Conservation (phyloP, 352 stramenopile species). For the Plasmopara muralis region DNA sequence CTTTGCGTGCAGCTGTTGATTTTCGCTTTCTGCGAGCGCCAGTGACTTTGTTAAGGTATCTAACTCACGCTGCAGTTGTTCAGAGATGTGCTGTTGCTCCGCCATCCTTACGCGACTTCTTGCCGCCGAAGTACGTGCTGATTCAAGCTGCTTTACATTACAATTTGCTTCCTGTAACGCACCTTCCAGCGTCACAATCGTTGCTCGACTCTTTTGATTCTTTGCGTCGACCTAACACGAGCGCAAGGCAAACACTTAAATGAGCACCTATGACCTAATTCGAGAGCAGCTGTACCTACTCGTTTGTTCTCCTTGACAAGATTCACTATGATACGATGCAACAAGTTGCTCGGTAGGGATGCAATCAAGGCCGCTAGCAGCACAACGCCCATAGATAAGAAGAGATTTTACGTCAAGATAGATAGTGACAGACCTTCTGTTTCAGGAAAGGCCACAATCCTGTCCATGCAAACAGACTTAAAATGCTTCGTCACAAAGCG, state of each 20-base stretch:
- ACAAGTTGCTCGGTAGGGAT: conserved; percentile 48
- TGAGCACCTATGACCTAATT: neutral
- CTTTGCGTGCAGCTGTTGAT: conserved; percentile 27
- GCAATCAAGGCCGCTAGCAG: conserved; percentile 47
- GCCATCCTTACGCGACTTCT: conserved; percentile 26
- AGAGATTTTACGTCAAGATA: neutral
- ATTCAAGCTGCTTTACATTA: conserved; percentile 31
- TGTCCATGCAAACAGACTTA: conserved; percentile 59
- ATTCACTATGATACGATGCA: conserved; percentile 63
- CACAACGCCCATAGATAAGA: neutral
- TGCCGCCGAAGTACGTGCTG: conserved; percentile 23
- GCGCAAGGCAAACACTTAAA: neutral
- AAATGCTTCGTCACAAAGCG: conserved; percentile 63
- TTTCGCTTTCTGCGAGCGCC: conserved; percentile 22
- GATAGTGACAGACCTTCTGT: conserved; percentile 40
- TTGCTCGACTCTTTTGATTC: conserved; percentile 27
- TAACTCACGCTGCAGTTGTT: conserved; percentile 28
- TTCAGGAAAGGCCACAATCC: conserved; percentile 44
- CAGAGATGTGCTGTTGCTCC: conserved; percentile 25
- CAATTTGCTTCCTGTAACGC: conserved; percentile 18
- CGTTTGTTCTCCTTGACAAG: conserved; percentile 52
- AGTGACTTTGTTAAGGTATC: conserved; percentile 26
- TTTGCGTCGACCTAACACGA: conserved; percentile 32
- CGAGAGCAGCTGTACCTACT: conserved; percentile 15
- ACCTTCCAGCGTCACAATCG: conserved; percentile 29